phyloP scores from a whole-genome alignment of 352 stramenopile species.

The Phytophthora brassicae region DNA sequence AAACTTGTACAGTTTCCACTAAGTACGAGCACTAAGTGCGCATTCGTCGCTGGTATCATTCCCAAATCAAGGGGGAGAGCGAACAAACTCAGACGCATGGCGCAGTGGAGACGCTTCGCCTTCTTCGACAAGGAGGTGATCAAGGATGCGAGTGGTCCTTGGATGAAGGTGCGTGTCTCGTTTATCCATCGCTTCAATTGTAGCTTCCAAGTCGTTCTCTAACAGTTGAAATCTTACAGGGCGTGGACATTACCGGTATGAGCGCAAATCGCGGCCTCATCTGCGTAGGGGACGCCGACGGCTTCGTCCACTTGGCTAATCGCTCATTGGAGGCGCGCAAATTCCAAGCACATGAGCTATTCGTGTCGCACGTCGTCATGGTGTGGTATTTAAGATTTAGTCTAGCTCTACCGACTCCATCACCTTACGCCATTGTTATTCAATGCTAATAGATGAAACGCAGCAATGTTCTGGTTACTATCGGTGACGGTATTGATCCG shows the following conservation, averaged over 20 bases:
- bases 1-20: too few species aligned
- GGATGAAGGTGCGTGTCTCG: slow-evolving; percentile 68
- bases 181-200: slow-evolving; percentile 1
- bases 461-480: slow-evolving; percentile 86
- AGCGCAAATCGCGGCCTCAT: slow-evolving; percentile 86
- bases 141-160: slow-evolving; percentile 78
- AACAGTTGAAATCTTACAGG: slow-evolving; percentile 37
- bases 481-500: slow-evolving; percentile 84
- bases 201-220: neutral
- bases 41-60: too few species aligned
- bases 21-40: too few species aligned
- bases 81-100: slow-evolving; percentile 45
- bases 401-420: neutral
- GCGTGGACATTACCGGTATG: slow-evolving; percentile 86
- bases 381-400: slow-evolving; percentile 29
- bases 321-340: slow-evolving; percentile 79
- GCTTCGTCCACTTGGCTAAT: slow-evolving; percentile 84
- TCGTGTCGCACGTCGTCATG: slow-evolving; percentile 89
- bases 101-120: slow-evolving; percentile 87
- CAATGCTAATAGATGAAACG: slow-evolving; percentile 71
- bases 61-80: slow-evolving; percentile 14
- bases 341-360: slow-evolving; percentile 85
- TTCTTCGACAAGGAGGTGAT: slow-evolving; percentile 91
- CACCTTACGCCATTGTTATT: neutral
- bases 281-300: slow-evolving; percentile 80